Evolutionary conservation across 441 rosid species (phyloP).

Genomic region (Erodium moschatum): DNA sequence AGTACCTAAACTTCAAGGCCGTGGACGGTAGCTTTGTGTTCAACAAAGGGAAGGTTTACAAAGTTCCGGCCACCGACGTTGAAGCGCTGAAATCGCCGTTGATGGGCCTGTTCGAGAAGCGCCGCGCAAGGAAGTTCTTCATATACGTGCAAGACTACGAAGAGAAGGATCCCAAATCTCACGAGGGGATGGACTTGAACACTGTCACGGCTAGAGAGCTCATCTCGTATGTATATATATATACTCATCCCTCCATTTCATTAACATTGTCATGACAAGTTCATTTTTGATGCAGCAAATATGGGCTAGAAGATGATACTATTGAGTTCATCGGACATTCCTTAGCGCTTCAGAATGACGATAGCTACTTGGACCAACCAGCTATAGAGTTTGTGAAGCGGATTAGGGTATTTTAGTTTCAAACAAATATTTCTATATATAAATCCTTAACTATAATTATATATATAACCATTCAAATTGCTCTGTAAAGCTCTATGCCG

Average conservation of each 20-base stretch:
- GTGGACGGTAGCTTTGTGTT: constrained; percentile 51
- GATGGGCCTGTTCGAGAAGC: constrained; percentile 28
- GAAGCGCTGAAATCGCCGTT: constrained; percentile 27
- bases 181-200: constrained; percentile 2
- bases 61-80: constrained; percentile 27
- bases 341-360: constrained; percentile 54
- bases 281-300: constrained; percentile 34
- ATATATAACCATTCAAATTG: background rate
- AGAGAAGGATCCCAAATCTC: background rate
- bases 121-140: constrained; percentile 26
- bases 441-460: too few species aligned
- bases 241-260: too few species aligned
- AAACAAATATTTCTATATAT: too few species aligned
- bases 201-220: background rate
- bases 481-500: constrained; percentile 46
- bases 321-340: constrained; percentile 69
- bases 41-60: constrained; percentile 43
- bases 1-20: constrained; percentile 45
- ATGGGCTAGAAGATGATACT: constrained; percentile 68
- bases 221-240: background rate
- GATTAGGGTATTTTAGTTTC: constrained; percentile 36
- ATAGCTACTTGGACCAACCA: constrained; percentile 53
- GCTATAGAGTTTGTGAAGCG: constrained; percentile 56
- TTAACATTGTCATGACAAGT: too few species aligned
- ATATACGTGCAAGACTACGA: constrained; percentile 7